phyloP scores from a whole-genome alignment of 768 basidiomycete genomes.

The Imleria badia region DNA sequence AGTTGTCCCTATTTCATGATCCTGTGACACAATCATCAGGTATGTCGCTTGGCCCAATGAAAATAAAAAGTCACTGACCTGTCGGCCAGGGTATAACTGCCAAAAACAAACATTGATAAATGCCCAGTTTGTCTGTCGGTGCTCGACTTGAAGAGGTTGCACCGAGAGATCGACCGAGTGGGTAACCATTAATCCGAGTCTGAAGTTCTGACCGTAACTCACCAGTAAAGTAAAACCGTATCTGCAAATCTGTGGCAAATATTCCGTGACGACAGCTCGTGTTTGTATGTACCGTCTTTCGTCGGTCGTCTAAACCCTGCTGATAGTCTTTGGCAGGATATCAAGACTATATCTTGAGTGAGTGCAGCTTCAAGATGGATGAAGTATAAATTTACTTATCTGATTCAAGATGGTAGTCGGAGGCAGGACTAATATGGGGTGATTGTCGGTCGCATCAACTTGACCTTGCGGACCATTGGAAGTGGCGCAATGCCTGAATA shows the following conservation, averaged over 20 bases:
- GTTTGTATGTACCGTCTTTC: not conserved
- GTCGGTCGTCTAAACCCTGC: not conserved
- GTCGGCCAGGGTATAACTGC: too few species aligned
- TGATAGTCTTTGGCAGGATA: not conserved
- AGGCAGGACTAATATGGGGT: too few species aligned
- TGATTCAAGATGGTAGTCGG: not conserved
- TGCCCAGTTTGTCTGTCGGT: not conserved
- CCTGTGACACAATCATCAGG: too few species aligned
- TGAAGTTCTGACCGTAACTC: not conserved
- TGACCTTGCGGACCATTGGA: not conserved
- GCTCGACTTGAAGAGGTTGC: not conserved
- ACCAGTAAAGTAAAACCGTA: too few species aligned
- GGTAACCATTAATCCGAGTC: too few species aligned
- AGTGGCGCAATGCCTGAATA: not conserved
- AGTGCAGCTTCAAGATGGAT: not conserved
- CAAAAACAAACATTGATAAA: too few species aligned
- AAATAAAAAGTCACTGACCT: too few species aligned
- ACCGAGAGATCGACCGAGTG: not conserved
- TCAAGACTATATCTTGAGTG: not conserved
- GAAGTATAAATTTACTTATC: not conserved
- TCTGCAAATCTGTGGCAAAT: not conserved
- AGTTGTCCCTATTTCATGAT: too few species aligned
- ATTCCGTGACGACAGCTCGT: not conserved
- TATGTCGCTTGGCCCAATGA: too few species aligned
- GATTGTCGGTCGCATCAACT: not conserved